Base-by-base conservation (phyloP, 306 rosid species). In the Vicia sativa region DNA sequence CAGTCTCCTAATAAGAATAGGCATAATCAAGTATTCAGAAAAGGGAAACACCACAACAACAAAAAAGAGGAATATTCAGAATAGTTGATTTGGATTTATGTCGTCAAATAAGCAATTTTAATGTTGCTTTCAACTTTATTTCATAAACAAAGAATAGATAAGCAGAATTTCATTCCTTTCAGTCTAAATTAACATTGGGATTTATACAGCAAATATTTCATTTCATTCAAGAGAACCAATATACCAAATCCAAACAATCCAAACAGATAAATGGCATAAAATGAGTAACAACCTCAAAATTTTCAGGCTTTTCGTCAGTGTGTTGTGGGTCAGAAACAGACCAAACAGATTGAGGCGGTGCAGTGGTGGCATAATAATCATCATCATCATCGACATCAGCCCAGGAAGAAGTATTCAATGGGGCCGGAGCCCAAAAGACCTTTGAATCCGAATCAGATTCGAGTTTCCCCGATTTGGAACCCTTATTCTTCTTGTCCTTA, bases 321-420 rank as follows among this genome's bases (percentile, higher is more conserved):
- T 4, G 78, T 12, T 4, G 76, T 18, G 1, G 77, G 77, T 3
- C 71, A 0, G 62, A 55, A 55, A 28, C 58, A 52, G 5, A 70
- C 91, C 91, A 88, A 42, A 62, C 81, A 46, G 83, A 35, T 9
- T 81, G 67, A 34, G 79, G 95, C 43, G 89, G 95, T 11, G 84
- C 89, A 1, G 89, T 60, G 76, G 87, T 84, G 48, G 86, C 87
- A 29, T 76, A 88, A 41, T 86, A 88, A 28, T 88, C 95, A 38
- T 88, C 95, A 0, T 88, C 95, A 9, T 88, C 95, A 0, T 88
- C 95, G 0, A 86, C 91, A 71, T 88, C 95, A 2, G 91, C 95
- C 95, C 95, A 88, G 0, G 89, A 84, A 71, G 80, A 80, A 2
- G 50, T 74, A 0, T 74, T 80, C 21, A 88, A 79, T 9, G 89